Evolutionary conservation across 192 early-diverging fungal species (phyloP).

Genomic region (Pecoramyces ruminantium): DNA sequence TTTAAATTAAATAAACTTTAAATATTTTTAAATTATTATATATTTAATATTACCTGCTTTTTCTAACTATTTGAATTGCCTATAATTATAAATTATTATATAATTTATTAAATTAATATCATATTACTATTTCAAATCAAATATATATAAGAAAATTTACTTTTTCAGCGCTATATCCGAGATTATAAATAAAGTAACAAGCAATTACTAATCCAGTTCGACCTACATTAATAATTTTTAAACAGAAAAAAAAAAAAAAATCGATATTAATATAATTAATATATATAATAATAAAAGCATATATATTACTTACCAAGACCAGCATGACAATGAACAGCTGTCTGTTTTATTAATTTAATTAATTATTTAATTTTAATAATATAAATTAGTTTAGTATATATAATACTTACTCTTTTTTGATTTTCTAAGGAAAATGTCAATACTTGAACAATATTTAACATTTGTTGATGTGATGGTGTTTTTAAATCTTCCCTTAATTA

Average conservation of each 20-base stretch:
- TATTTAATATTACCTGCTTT: neutral
- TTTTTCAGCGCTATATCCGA: neutral
- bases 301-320: neutral
- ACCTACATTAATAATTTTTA: neutral
- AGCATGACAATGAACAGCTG: neutral
- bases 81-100: no score
- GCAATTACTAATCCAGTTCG: neutral
- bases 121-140: no score
- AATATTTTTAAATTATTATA: no score
- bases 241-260: no score
- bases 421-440: neutral
- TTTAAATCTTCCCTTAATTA: neutral
- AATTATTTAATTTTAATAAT: no score
- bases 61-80: neutral
- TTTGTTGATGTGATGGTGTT: neutral
- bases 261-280: no score
- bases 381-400: no score
- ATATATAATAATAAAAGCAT: no score
- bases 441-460: neutral
- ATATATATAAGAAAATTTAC: neutral
- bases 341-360: neutral
- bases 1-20: no score
- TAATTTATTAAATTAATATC: no score
- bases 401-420: neutral
- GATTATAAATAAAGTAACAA: neutral